Conservation (phyloP, 345 rosid species). For the Erodium maritimum region DNA sequence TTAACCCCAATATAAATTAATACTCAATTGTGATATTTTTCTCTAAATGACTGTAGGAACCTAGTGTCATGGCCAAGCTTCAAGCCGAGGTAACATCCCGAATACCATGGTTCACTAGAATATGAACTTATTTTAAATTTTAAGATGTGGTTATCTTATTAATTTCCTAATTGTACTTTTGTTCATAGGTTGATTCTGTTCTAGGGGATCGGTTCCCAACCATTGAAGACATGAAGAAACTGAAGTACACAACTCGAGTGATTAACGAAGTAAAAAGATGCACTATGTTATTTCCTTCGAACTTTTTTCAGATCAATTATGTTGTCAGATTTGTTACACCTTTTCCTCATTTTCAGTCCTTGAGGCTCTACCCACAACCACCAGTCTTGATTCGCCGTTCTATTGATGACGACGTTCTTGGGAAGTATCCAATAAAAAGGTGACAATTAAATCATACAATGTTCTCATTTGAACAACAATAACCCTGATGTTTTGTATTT, state of each 20-base stretch:
- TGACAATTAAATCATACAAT: slow-evolving; percentile 1
- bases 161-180: background rate
- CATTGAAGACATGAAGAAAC: slow-evolving; percentile 74
- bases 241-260: slow-evolving; percentile 82
- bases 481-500: slow-evolving; percentile 3
- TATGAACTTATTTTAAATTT: too few species aligned
- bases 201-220: slow-evolving; percentile 81
- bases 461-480: too few species aligned
- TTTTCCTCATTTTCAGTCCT: slow-evolving; percentile 34
- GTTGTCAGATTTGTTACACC: background rate
- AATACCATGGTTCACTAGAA: too few species aligned
- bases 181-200: slow-evolving; percentile 69
- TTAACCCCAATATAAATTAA: too few species aligned
- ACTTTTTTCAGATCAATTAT: background rate
- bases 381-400: slow-evolving; percentile 94
- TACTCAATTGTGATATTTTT: too few species aligned
- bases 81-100: slow-evolving; percentile 65
- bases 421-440: slow-evolving; percentile 75
- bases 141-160: background rate
- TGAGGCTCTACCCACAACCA: slow-evolving; percentile 94
- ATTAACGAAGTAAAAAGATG: slow-evolving; percentile 63
- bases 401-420: slow-evolving; percentile 57
- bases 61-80: slow-evolving; percentile 62
- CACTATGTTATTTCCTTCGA: background rate
- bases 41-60: slow-evolving; percentile 39